Evolutionary conservation across 441 rosid genomes (phyloP).

Genomic region (Populus hybrid): DNA sequence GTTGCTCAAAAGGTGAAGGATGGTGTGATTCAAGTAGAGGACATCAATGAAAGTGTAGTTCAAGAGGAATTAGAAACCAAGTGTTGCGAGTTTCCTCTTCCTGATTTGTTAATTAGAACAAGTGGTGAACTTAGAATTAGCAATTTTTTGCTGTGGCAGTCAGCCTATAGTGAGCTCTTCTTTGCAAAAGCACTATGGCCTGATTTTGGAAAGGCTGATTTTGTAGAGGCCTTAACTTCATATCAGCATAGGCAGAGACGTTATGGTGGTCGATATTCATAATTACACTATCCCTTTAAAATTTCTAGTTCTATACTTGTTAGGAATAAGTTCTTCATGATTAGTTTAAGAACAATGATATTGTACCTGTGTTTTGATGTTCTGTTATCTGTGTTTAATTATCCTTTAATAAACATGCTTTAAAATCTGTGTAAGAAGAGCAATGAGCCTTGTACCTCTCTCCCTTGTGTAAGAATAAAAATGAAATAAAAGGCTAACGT

Average conservation of each 20-base stretch:
- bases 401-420: background rate
- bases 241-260: slow-evolving; percentile 72
- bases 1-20: slow-evolving; percentile 52
- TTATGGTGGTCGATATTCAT: slow-evolving; percentile 33
- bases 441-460: background rate
- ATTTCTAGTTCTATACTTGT: background rate
- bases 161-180: slow-evolving; percentile 77
- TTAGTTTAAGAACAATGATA: background rate
- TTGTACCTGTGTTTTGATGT: background rate
- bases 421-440: background rate
- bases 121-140: slow-evolving; percentile 77
- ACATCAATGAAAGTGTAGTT: slow-evolving; percentile 48
- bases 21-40: slow-evolving; percentile 43
- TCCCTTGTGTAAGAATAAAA: too few species aligned
- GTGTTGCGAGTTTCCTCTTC: slow-evolving; percentile 53
- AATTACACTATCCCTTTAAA: background rate
- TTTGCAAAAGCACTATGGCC: slow-evolving; percentile 69
- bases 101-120: slow-evolving; percentile 67
- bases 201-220: slow-evolving; percentile 61
- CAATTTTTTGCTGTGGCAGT: slow-evolving; percentile 78
- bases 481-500: too few species aligned
- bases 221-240: slow-evolving; percentile 54
- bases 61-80: slow-evolving; percentile 61
- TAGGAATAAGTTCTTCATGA: background rate
- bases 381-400: background rate